phyloP scores from a whole-genome alignment of 768 basidiomycete species.

The Amanita exitialis region DNA sequence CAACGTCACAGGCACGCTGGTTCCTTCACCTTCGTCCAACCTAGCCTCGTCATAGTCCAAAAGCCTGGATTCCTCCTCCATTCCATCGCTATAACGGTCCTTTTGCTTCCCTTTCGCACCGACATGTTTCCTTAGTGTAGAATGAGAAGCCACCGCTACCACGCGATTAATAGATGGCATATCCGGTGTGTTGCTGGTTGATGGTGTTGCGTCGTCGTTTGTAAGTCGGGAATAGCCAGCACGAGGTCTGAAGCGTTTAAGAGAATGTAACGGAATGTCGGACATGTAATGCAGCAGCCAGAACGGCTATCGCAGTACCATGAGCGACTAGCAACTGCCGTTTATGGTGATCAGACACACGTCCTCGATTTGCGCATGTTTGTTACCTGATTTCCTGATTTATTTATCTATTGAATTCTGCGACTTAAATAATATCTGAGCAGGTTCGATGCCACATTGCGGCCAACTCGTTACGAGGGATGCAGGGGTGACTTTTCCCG shows the following conservation, averaged over 20 bases:
- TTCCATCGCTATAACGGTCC: slow-evolving; percentile 51
- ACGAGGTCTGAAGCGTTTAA: slow-evolving; percentile 42
- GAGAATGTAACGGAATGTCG: slow-evolving; percentile 61
- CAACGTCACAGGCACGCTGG: slow-evolving; percentile 8
- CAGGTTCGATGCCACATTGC: no score
- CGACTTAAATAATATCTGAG: no score
- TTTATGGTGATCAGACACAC: no score
- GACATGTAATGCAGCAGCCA: slow-evolving; percentile 32
- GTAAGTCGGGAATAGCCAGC: slow-evolving; percentile 36
- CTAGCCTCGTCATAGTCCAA: slow-evolving; percentile 31
- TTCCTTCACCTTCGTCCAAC: slow-evolving; percentile 14
- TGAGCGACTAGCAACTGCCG: not conserved
- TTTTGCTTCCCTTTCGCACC: slow-evolving; percentile 28
- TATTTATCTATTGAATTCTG: no score
- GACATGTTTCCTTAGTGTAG: slow-evolving; percentile 18
- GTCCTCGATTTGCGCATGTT: no score
- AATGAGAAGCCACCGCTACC: slow-evolving; percentile 12
- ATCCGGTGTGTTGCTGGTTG: slow-evolving; percentile 10
- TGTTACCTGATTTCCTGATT: no score
- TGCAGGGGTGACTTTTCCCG: no score
- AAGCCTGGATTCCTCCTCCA: slow-evolving; percentile 51
- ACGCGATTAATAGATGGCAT: slow-evolving; percentile 13
- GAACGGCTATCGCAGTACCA: no score
- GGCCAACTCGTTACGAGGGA: no score
- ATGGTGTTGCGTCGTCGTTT: slow-evolving; percentile 16